Evolutionary conservation across 768 basidiomycete species (phyloP), one percentile per base, ranked within the genome.

Genomic region (Harrya chromipes): DNA sequence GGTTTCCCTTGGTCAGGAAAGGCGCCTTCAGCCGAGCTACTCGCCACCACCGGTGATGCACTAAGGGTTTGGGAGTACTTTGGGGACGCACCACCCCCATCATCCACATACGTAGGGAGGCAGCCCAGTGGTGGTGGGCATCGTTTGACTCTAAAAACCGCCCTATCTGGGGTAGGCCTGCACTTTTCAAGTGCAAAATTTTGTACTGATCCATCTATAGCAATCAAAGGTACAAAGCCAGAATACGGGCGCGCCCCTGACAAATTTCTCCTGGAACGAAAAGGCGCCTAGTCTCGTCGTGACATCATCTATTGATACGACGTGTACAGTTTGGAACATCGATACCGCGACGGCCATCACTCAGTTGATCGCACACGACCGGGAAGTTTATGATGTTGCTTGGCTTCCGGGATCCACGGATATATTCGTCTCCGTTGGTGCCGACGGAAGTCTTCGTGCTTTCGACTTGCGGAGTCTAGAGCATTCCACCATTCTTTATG

Each of bases 301-400:
- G 33, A 99, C 97, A 6, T 94, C 95, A 20, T 97, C 94, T 8
- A 95, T 98, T 60, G 97, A 99, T 65, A 99, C 97, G 43, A 97
- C 94, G 13, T 98, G 95, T 67, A 98, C 97, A 2, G 89, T 98
- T 20, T 99, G 97, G 97, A 97, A 99, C 69, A 90, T 99, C 64
- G 89, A 95, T 61, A 91, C 91, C 4, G 82, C 84, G 21, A 85
- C 88, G 7, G 95, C 97, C 21, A 83, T 98, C 64, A 99, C 97
- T 3, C 97, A 98, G 68, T 83, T 99, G 52, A 95, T 97, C 62
- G 94, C 95, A 0, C 95, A 97, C 70, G 94, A 97, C 74, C 83
- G 90, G 40, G 88, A 94, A 72, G 94, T 93, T 13, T 95, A 94
- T 72, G 94, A 97, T 65, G 94, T 97, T 36, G 94, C 93, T n/a